These are phyloP conservation scores for Porogramme epimiltina DNA, from an alignment of 1,284 basidiomycete species.

Conservation along the genomic window DNA sequence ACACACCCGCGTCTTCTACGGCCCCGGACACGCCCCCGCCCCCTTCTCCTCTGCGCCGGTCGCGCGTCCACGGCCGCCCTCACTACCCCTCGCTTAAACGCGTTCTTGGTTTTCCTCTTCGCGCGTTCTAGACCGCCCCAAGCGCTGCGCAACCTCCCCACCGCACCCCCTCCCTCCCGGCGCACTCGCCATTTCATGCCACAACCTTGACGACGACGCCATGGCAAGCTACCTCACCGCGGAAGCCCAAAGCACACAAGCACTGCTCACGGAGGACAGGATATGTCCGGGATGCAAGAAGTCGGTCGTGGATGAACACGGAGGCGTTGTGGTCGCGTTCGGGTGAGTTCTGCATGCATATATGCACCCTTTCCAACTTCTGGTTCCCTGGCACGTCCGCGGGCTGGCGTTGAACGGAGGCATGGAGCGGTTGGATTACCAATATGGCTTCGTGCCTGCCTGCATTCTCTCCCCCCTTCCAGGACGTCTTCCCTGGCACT, in stretches of 20 bases:
- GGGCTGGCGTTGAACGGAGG: no score
- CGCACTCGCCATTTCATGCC: no score
- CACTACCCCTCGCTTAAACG: neutral
- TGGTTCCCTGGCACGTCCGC: neutral
- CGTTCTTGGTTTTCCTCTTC: neutral
- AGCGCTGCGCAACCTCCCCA: constrained; percentile 17
- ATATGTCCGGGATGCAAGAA: constrained; percentile 85
- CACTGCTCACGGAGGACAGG: constrained; percentile 53
- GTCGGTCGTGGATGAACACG: constrained; percentile 82
- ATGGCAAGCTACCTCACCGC: constrained; percentile 17
- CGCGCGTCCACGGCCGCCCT: constrained; percentile 3
- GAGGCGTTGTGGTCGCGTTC: constrained; percentile 89
- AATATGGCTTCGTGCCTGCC: no score
- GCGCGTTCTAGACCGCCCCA: neutral
- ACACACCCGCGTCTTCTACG: neutral
- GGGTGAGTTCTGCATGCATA: constrained; percentile 55
- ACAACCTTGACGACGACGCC: neutral
- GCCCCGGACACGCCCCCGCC: neutral
- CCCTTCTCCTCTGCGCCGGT: constrained; percentile 9
- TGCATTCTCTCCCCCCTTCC: no score
- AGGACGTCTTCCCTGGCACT: no score
- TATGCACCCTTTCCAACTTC: constrained; percentile 21
- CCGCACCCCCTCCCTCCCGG: constrained; percentile 7
- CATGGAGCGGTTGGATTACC: neutral
- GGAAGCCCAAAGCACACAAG: constrained; percentile 8